Evolutionary conservation across 805 yeast genomes (phyloP), one percentile per base, ranked within the genome.

Genomic region (Teunomyces panamensis): DNA sequence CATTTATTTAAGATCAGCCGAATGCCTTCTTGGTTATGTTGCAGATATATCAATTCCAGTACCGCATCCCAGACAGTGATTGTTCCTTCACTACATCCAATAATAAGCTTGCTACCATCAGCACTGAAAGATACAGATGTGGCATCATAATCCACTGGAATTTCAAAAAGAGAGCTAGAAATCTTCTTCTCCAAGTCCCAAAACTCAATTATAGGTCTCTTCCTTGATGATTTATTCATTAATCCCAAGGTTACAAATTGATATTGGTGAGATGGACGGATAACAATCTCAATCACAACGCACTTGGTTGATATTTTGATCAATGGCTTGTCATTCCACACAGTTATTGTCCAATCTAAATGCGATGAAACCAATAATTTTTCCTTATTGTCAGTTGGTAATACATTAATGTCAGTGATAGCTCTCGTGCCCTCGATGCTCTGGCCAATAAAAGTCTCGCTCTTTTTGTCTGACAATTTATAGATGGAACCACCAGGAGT

Each of bases 231-330:
- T 5, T 39, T 32, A 16, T 30, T 51, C 49, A 44, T 49, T 1
- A 55, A 41, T 0, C 69, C 68, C 44, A 62, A 49, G 1, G 66
- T 59, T 3, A 62, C 54, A 47, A 68, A 63, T 43, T 66, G 70
- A 20, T 50, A 51, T 9, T 48, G 45, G 11, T 51, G 29, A 11
- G 44, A 42, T 9, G 65, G 65, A 13, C 65, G 46, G 4, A 49
- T 43, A 14, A 53, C 49, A 2, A 65, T 33, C 14, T 51, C 58
- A 16, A 56, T 33, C 2, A 64, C 52, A 9, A 59, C 47, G 24
- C 56, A 49, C 3, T 51, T 47, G 3, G 64, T 58, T 5, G 63
- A 60, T 2, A 67, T 56, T 3, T 46, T 46, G 2, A 58, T 36
- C 9, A 58, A n/a, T 9, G 61, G 59, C n/a, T 42, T 11, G 2